These are phyloP conservation scores for Emergomyces orientalis DNA, from an alignment of 2,329 filamentous ascomycete species.

Conservation along the genomic window DNA sequence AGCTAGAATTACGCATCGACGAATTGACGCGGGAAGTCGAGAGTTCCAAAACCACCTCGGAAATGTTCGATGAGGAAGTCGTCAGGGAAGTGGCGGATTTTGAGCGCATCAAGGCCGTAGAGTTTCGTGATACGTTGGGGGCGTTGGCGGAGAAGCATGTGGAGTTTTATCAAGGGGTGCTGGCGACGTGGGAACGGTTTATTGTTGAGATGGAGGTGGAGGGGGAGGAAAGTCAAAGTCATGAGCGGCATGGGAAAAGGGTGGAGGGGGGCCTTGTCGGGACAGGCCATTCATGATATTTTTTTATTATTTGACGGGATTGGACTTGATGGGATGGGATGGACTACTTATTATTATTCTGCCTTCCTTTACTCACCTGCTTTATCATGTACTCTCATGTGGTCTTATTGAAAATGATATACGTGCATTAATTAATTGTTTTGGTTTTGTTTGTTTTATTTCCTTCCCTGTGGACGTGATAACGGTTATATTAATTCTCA, in stretches of 20 bases:
- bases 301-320: neutral
- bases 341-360: neutral
- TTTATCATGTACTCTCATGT: neutral
- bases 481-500: neutral
- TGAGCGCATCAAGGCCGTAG: constrained; percentile 87
- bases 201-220: constrained; percentile 71
- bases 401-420: neutral
- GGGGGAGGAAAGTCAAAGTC: constrained; percentile 14
- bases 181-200: constrained; percentile 81
- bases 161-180: constrained; percentile 70
- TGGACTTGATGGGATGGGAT: neutral
- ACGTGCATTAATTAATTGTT: neutral
- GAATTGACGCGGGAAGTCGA: constrained; percentile 86
- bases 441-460: neutral
- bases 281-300: constrained; percentile 7
- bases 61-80: constrained; percentile 94
- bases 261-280: constrained; percentile 2
- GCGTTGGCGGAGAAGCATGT: constrained; percentile 77
- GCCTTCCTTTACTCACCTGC: neutral
- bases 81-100: constrained; percentile 89
- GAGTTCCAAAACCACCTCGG: constrained; percentile 71
- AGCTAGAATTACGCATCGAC: constrained; percentile 85
- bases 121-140: constrained; percentile 82
- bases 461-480: neutral
- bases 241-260: constrained; percentile 1